These are phyloP conservation scores for Dichotomopilus funicola DNA, from an alignment of 2,329 filamentous ascomycete genomes.

Conservation along the genomic window DNA sequence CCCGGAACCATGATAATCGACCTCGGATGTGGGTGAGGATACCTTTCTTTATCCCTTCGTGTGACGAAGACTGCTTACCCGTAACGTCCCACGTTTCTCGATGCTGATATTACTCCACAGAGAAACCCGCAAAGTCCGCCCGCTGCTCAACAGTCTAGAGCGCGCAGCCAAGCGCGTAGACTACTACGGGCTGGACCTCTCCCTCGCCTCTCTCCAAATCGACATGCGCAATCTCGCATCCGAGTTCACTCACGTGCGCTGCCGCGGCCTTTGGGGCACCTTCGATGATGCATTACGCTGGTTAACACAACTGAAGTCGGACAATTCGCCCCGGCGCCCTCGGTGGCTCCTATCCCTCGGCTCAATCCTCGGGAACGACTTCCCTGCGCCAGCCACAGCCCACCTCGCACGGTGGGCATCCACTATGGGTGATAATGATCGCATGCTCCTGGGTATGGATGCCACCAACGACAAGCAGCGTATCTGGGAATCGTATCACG, in stretches of 20 bases:
- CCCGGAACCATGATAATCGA: not conserved
- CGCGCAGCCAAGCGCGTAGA: not conserved
- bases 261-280: not conserved
- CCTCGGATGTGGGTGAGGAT: not conserved
- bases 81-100: no score
- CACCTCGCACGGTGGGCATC: not conserved
- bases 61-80: no score
- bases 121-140: not conserved
- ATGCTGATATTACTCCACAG: not conserved
- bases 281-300: not conserved
- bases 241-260: not conserved
- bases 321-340: not conserved
- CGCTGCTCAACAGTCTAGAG: not conserved
- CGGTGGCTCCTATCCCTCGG: not conserved
- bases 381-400: not conserved
- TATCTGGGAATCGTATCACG: no score
- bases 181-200: not conserved
- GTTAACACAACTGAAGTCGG: not conserved
- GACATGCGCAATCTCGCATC: not conserved
- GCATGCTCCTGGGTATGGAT: no score
- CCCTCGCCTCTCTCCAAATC: not conserved
- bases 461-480: no score
- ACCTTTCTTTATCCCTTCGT: not conserved
- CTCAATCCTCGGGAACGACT: not conserved
- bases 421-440: not conserved